Evolutionary conservation across 805 yeast species (phyloP).

Genomic region (Candida ovalis): DNA sequence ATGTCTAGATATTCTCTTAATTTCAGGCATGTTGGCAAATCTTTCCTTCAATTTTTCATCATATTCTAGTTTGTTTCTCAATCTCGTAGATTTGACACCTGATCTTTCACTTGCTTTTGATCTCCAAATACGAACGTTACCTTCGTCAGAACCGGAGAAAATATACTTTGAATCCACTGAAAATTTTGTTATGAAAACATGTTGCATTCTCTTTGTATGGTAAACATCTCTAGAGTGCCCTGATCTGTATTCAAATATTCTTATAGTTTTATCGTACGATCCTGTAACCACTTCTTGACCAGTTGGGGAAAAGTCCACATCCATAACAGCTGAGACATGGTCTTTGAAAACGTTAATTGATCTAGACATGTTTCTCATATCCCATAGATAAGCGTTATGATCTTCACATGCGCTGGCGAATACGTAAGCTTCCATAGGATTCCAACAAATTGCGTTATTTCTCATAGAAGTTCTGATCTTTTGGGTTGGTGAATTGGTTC

Average conservation of each 20-base stretch:
- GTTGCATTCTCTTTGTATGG: constrained; percentile 97
- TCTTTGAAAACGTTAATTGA: constrained; percentile 86
- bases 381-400: constrained; percentile 92
- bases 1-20: constrained; percentile 83
- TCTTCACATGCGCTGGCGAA: constrained; percentile 93
- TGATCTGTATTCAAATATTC: constrained; percentile 63
- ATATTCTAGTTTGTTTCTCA: constrained; percentile 81
- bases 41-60: constrained; percentile 89
- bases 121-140: constrained; percentile 93
- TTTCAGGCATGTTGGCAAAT: constrained; percentile 95
- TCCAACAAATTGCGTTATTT: constrained; percentile 88
- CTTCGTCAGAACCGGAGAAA: constrained; percentile 91
- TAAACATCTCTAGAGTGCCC: constrained; percentile 95
- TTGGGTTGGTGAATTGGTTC: constrained; percentile 90
- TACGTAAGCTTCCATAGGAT: constrained; percentile 95
- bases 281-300: constrained; percentile 96
- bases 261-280: constrained; percentile 87
- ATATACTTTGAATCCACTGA: constrained; percentile 89
- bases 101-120: constrained; percentile 81
- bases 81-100: constrained; percentile 72
- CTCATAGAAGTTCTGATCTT: constrained; percentile 79
- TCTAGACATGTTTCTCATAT: constrained; percentile 85
- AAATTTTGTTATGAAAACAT: constrained; percentile 77
- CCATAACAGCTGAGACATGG: constrained; percentile 94
- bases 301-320: constrained; percentile 92